Evolutionary conservation across 495 filamentous ascomycete genomes (phyloP), one percentile per base, ranked within the genome.

Genomic region (Talaromyces borbonicus): DNA sequence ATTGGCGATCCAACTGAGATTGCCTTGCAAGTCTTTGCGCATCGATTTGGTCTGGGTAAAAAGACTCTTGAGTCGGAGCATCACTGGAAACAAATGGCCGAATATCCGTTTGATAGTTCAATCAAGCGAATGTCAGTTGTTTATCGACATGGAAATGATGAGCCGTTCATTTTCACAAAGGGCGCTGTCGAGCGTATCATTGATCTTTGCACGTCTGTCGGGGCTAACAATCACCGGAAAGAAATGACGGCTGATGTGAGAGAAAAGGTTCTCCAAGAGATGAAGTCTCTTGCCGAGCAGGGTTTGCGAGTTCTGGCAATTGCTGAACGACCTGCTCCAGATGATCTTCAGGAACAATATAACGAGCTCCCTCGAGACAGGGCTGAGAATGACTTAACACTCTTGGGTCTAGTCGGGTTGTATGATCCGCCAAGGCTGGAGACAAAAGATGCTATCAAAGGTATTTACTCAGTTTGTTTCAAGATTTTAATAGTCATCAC

Each of bases 111-210:
- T 47, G 85, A 92, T 57, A 85, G 80, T 45, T 71, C 70, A 36
- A 83, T 92, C 66, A 92, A 90, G 67, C 76, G 81, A 43, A 92
- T 92, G 86, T 82, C 84, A 19, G 84, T 87, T 43, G 66, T 88
- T 29, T 92, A 86, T 57, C 51, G 50, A 1, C 60, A 63, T 12
- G 19, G 47, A 3, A 22, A 25, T 6, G 40, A 53, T 1, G 52
- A 58, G 0, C 50, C 66, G 32, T 56, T 80, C 23, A 69, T 87
- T 4, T 85, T 80, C 49, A 75, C 74, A 25, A 85, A 85, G 48
- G 81, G 81, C 23, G 81, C 81, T 5, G 81, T 80, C 1, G 81
- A 85, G 51, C 59, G 71, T 9, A 63, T 85, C 25, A 56, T 84
- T 14, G 65, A 68, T n/a, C 59, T 64, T 24, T 79, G 77, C 41